Percentiles rank a stretch among this genome's conserved stretches.
phyloP scores from a whole-genome alignment of 2,329 filamentous ascomycete genomes.

The Scytalidium sp. region DNA sequence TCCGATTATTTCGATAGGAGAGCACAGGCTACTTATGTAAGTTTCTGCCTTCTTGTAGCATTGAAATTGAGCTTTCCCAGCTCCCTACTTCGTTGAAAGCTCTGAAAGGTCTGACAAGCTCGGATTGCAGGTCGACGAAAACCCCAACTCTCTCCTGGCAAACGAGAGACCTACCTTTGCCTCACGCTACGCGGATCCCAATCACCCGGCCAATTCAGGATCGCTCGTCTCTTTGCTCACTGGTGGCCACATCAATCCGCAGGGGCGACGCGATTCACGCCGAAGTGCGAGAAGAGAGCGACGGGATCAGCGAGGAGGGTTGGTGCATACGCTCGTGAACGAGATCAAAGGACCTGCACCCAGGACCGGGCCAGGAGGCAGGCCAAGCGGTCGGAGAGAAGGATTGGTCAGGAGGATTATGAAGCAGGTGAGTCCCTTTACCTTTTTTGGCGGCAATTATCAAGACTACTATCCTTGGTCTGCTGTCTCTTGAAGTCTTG shows the following conservation, averaged over 20 bases:
- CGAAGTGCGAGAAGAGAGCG: slow-evolving; percentile 1
- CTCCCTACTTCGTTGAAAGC: not conserved
- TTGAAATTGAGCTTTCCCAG: too few relatives aligned
- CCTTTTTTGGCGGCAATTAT: too few relatives aligned
- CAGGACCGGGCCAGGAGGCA: slow-evolving; percentile 4
- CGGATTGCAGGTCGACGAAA: slow-evolving; percentile 32
- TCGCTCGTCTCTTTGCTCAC: slow-evolving; percentile 42
- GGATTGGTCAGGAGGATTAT: slow-evolving; percentile 24
- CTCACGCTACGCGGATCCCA: slow-evolving; percentile 48
- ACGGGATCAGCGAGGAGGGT: not conserved
- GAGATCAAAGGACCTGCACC: slow-evolving; percentile 8
- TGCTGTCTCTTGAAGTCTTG: too few relatives aligned
- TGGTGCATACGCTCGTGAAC: slow-evolving; percentile 5
- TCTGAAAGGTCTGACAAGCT: too few relatives aligned
- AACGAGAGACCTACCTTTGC: slow-evolving; percentile 34
- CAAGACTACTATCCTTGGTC: too few relatives aligned
- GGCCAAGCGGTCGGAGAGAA: slow-evolving; percentile 3
- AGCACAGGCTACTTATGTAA: slow-evolving; percentile 17
- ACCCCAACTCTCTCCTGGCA: slow-evolving; percentile 37
- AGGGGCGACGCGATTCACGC: not conserved
- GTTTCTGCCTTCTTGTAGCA: too few relatives aligned
- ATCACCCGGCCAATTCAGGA: slow-evolving; percentile 47
- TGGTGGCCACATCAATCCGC: slow-evolving; percentile 37
- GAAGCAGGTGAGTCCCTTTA: slow-evolving; percentile 22
- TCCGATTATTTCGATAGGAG: slow-evolving; percentile 21